Conservation (phyloP, 108 stramenopile species). For the Fragilariopsis cylindrus region DNA sequence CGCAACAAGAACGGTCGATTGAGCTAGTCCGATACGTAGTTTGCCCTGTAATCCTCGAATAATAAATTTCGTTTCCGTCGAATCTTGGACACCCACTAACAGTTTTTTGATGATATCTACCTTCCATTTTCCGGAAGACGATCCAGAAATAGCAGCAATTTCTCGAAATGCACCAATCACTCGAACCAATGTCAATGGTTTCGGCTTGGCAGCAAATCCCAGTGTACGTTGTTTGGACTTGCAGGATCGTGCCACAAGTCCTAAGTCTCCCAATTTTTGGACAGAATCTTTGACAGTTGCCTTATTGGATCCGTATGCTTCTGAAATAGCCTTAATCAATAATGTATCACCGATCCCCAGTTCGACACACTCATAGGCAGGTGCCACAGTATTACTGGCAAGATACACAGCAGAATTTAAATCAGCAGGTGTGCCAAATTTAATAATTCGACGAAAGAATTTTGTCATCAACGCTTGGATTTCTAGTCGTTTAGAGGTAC, state of each 20-base stretch:
- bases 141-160: slow-evolving; percentile 85
- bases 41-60: slow-evolving; percentile 98
- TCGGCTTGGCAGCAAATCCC: slow-evolving; percentile 62
- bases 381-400: slow-evolving; percentile 88
- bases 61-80: slow-evolving; percentile 93
- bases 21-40: slow-evolving; percentile 95
- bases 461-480: slow-evolving; percentile 83
- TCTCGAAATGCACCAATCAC: slow-evolving; percentile 70
- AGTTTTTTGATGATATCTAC: slow-evolving; percentile 92
- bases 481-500: slow-evolving; percentile 76
- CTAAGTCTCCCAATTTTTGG: slow-evolving; percentile 91
- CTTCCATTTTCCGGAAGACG: slow-evolving; percentile 90
- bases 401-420: slow-evolving; percentile 86
- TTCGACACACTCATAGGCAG: slow-evolving; percentile 94
- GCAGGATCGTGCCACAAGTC: slow-evolving; percentile 83
- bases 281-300: slow-evolving; percentile 79
- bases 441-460: slow-evolving; percentile 56
- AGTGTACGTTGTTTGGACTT: slow-evolving; percentile 91
- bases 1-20: slow-evolving; percentile 91
- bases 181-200: slow-evolving; percentile 58
- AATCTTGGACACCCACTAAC: slow-evolving; percentile 68
- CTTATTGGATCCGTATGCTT: slow-evolving; percentile 79
- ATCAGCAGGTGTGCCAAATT: slow-evolving; percentile 45
- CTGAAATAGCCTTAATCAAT: slow-evolving; percentile 91
- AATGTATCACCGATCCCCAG: slow-evolving; percentile 97